Conservation (phyloP, 306 rosid genomes). For the Styphnolobium japonicum region DNA sequence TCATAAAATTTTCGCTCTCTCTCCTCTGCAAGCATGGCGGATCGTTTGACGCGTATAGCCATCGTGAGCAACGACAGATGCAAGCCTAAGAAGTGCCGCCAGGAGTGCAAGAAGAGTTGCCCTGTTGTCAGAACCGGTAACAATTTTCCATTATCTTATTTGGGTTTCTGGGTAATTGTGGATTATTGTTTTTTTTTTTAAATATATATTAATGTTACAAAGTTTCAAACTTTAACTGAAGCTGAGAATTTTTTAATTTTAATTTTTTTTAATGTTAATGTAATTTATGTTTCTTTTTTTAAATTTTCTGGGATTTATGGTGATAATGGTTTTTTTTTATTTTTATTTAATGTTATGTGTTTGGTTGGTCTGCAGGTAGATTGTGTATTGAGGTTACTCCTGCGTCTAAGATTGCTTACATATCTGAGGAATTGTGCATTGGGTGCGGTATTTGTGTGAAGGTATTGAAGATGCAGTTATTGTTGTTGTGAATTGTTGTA, state of each 20-base stretch:
- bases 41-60: constrained; percentile 96
- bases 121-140: constrained; percentile 92
- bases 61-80: constrained; percentile 89
- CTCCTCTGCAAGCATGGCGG: constrained; percentile 45
- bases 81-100: constrained; percentile 97
- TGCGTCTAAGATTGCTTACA: constrained; percentile 82
- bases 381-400: constrained; percentile 87
- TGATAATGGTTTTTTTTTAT: too few relatives aligned
- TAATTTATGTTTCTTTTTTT: not conserved
- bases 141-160: not conserved
- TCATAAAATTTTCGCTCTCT: too few relatives aligned
- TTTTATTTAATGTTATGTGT: constrained; percentile 2
- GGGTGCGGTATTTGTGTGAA: constrained; percentile 98
- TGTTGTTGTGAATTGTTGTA: too few relatives aligned
- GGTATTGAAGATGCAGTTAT: constrained; percentile 38
- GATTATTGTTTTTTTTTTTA: too few relatives aligned
- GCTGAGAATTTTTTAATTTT: not conserved
- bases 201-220: not conserved
- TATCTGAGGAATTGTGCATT: constrained; percentile 94
- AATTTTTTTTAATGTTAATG: not conserved
- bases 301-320: not conserved
- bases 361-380: constrained; percentile 61
- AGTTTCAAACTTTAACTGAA: not conserved
- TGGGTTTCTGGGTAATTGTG: not conserved
- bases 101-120: constrained; percentile 97